These are phyloP conservation scores for Neopestalotiopsis clavispora DNA, from an alignment of 2,329 filamentous ascomycete species.

Conservation along the genomic window DNA sequence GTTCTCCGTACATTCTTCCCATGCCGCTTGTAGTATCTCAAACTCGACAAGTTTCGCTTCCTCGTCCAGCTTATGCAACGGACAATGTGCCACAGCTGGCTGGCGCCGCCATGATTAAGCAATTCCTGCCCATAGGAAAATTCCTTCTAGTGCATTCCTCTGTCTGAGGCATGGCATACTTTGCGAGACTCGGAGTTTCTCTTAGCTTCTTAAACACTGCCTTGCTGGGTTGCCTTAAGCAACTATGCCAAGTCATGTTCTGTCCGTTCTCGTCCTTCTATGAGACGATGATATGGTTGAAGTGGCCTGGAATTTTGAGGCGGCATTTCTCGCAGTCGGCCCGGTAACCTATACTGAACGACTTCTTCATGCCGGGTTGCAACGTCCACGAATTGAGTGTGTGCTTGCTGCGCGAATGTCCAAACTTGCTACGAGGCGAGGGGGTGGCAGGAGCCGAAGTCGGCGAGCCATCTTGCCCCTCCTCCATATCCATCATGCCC, in stretches of 20 bases:
- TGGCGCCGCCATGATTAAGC: neutral
- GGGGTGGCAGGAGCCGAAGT: conserved; percentile 42
- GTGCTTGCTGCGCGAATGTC: conserved; percentile 63
- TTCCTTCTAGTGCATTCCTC: neutral
- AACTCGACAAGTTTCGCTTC: neutral
- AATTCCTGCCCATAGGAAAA: neutral
- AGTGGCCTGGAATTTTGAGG: conserved; percentile 76
- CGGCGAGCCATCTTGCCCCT: conserved; percentile 32
- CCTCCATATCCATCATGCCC: conserved; percentile 40
- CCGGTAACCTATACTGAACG: conserved; percentile 79
- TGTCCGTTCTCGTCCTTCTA: conserved; percentile 39
- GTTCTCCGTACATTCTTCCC: neutral
- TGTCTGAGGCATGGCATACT: neutral
- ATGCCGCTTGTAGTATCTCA: neutral
- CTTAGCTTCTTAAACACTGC: neutral
- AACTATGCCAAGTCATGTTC: conserved; percentile 4
- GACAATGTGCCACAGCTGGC: neutral
- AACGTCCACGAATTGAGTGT: conserved; percentile 65
- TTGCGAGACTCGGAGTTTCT: neutral
- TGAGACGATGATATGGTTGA: conserved; percentile 77
- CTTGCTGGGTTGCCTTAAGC: neutral
- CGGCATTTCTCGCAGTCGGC: conserved; percentile 80
- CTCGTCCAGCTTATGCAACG: neutral
- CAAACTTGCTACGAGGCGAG: conserved; percentile 55
- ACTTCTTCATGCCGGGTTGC: conserved; percentile 69